Evolutionary conservation across 495 filamentous ascomycete species (phyloP), one percentile per base, ranked within the genome.

Genomic region (Ascodesmis nigricans): DNA sequence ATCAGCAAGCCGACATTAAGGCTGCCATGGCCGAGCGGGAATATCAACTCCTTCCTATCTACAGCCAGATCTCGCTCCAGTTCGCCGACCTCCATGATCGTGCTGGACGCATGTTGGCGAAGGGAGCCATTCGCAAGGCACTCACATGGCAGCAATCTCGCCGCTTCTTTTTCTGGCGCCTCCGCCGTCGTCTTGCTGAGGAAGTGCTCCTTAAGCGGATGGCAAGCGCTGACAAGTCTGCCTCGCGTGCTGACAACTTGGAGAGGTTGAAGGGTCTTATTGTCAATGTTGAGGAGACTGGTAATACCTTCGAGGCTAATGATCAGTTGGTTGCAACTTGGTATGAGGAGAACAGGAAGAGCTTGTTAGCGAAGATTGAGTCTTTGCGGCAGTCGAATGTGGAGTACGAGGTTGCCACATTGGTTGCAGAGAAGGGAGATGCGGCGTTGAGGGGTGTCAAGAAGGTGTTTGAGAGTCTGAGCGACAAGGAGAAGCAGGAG

Each of bases 101-200:
- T 21, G 77, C 87, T 31, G 90, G 87, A 33, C 78, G 87, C 57
- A 95, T 97, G 87, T 64, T 90, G 56, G 87, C 87, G 55, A 97
- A 97, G 71, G 74, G 79, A 38, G 73, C 74, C 43, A 93, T 97
- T 51, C 79, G 90, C 34, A 63, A 70, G 40, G 59, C 74, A 1
- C 65, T 97, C 11, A 64, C 69, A 50, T 97, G 83, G 90, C 65
- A 70, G 53, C 71, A 92, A 41, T 74, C 84, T 29, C 73, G 87
- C 43, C 79, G 90, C 52, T 97, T 92, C 78, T 95, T 97, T 71
- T 97, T 93, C 73, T 97, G 87, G 87, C 83, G 87, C 64, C 75
- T 91, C 35, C 84, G 87, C 55, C 78, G 87, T 55, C 70, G 90
- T 59, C 64, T 97, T 47, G 92, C 90, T 58, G 87, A 97, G 59